Conservation (phyloP, 352 stramenopile species). For the Aphanomyces euteiches region DNA sequence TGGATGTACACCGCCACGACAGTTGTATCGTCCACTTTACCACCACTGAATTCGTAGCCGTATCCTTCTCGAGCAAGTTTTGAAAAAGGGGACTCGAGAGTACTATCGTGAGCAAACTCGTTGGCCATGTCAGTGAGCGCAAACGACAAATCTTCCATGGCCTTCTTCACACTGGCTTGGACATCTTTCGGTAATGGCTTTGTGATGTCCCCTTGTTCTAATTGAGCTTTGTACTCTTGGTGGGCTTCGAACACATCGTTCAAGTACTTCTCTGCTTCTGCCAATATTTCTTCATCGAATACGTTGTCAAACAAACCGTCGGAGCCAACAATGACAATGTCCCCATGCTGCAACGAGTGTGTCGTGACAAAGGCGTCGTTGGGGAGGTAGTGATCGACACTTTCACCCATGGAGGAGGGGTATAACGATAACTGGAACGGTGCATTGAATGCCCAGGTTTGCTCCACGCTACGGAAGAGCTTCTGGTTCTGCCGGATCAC, state of each 20-base stretch:
- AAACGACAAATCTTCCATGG: conserved; percentile 24
- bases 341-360: conserved; percentile 21
- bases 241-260: background rate
- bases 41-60: conserved; percentile 13
- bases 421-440: conserved; percentile 22
- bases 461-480: conserved; percentile 15
- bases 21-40: conserved; percentile 25
- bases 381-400: conserved; percentile 18
- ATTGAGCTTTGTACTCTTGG: background rate
- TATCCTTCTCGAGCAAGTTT: conserved; percentile 23
- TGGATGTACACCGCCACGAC: conserved; percentile 22
- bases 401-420: conserved; percentile 11
- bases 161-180: background rate
- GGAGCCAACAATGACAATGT: conserved; percentile 30
- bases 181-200: background rate
- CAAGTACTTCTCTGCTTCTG: conserved; percentile 3
- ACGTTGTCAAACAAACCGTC: conserved; percentile 33
- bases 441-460: conserved; percentile 26
- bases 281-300: conserved; percentile 27
- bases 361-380: background rate
- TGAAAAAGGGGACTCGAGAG: conserved; percentile 16
- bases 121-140: conserved; percentile 23
- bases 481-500: conserved; percentile 12
- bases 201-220: background rate
- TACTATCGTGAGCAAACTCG: conserved; percentile 17